Percentiles rank a stretch among this genome's conserved stretches.
Conservation (phyloP, 73 alveolate species). For the Stentor coeruleus region DNA sequence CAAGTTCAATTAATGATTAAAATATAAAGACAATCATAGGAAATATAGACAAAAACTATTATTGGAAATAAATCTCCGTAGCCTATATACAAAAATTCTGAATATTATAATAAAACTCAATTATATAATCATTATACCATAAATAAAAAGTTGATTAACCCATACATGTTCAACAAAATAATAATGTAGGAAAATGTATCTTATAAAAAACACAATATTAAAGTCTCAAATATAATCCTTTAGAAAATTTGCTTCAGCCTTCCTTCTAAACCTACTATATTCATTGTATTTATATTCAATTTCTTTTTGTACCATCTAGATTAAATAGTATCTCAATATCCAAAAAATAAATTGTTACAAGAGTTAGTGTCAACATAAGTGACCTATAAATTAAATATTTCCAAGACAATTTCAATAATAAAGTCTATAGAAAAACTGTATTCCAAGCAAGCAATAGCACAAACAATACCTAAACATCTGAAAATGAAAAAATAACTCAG, state of each 20-base stretch:
- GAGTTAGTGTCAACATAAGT: not conserved
- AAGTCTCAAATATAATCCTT: not conserved
- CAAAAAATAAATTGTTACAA: not conserved
- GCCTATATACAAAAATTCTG: conserved; percentile 42
- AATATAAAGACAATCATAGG: conserved; percentile 67
- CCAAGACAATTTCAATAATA: not conserved
- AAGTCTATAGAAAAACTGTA: not conserved
- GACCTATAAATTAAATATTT: not conserved
- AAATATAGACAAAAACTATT: conserved; percentile 42
- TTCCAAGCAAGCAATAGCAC: not conserved
- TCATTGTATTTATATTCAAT: not conserved
- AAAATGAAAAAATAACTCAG: not conserved
- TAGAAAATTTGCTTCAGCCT: not conserved
- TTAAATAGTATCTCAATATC: not conserved
- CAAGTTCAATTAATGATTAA: not conserved
- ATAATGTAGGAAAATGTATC: conserved; percentile 8
- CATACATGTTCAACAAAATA: not conserved
- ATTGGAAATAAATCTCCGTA: conserved; percentile 30
- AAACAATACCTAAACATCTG: conserved; percentile 1
- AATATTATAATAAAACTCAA: conserved; percentile 26
- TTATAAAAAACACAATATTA: not conserved
- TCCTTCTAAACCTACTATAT: not conserved
- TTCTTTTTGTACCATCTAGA: not conserved
- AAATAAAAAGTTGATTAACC: not conserved
- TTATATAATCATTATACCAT: conserved; percentile 29